Base-by-base conservation (phyloP, 202 grass and related monocot genomes). In the Musa balbisiana region DNA sequence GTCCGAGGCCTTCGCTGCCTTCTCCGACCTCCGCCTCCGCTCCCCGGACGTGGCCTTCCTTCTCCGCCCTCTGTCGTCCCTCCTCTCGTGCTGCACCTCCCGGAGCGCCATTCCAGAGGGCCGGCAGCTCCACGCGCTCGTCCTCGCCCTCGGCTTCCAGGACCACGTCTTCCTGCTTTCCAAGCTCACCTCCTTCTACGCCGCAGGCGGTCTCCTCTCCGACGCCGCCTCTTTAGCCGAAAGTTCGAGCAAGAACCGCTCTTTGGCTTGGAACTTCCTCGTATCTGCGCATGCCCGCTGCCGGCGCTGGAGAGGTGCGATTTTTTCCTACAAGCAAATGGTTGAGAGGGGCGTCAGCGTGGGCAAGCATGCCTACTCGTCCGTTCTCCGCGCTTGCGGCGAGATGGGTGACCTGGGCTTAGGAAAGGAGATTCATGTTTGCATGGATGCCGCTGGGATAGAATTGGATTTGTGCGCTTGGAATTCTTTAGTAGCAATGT, bases 201-300 rank as follows among this genome's bases (percentile, higher is more conserved):
- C 83, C 53, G 21, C 56, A 4, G 21, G 80, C 64, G 68, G 52
- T 63, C 64, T 86, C 73, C 17, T 53, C 52, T 52, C 69, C 55
- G 76, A 84, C 16, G 90, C 90, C 65, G 70, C 73, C 0, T 76
- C 69, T 26, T 69, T 83, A 10, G 77, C 85, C 19, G 84, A 82
- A 52, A 68, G 13, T 14, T 81, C 82, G 52, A 71, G 22, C 0
- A 76, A 64, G 20, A 82, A 77, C 54, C 82, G 71, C 22, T 82
- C 82, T 23, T 82, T 87, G 24, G 84, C 86, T 14, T 92, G 89
- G 89, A 92, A 87, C 71, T 54, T 87, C 13, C 80, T 92, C 64
- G 59, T 92, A 11, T 87, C 84, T 69, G 74, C 56, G 8, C 86
- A 89, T 58, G 84, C 77, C 3, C 6, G 51, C 14, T 73, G 55